Evolutionary conservation across 2,329 filamentous ascomycete species (phyloP).

Genomic region (Penicillium sp.): DNA sequence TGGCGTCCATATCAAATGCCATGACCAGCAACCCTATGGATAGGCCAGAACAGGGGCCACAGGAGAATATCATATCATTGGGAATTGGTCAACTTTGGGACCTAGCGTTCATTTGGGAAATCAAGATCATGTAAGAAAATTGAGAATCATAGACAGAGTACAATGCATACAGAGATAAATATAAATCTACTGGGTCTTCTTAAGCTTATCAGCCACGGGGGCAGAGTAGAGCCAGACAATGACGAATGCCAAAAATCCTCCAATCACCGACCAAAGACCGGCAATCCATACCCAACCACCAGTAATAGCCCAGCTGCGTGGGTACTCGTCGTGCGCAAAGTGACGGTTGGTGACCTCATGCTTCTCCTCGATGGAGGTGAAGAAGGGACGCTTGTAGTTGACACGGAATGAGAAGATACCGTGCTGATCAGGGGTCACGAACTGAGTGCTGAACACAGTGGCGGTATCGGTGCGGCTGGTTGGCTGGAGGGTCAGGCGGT

Average conservation of each 20-base stretch:
- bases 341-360: slow-evolving; percentile 90
- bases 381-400: slow-evolving; percentile 94
- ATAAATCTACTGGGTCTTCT: slow-evolving; percentile 48
- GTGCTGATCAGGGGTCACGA: slow-evolving; percentile 91
- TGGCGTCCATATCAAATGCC: neutral
- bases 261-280: slow-evolving; percentile 79
- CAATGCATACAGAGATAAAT: slow-evolving; percentile 17
- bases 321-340: slow-evolving; percentile 96
- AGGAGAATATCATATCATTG: neutral
- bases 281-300: slow-evolving; percentile 94
- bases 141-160: slow-evolving; percentile 25
- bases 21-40: neutral
- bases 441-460: slow-evolving; percentile 70
- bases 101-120: neutral
- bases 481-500: slow-evolving; percentile 72
- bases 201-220: slow-evolving; percentile 46
- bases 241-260: slow-evolving; percentile 81
- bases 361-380: slow-evolving; percentile 90
- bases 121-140: slow-evolving; percentile 20
- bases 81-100: neutral
- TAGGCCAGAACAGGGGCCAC: neutral
- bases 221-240: slow-evolving; percentile 81
- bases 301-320: slow-evolving; percentile 82
- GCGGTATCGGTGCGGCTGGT: slow-evolving; percentile 60
- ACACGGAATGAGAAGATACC: slow-evolving; percentile 98